phyloP scores from a whole-genome alignment of 371 early-diverging fungal genomes.

The Mortierella sp. region DNA sequence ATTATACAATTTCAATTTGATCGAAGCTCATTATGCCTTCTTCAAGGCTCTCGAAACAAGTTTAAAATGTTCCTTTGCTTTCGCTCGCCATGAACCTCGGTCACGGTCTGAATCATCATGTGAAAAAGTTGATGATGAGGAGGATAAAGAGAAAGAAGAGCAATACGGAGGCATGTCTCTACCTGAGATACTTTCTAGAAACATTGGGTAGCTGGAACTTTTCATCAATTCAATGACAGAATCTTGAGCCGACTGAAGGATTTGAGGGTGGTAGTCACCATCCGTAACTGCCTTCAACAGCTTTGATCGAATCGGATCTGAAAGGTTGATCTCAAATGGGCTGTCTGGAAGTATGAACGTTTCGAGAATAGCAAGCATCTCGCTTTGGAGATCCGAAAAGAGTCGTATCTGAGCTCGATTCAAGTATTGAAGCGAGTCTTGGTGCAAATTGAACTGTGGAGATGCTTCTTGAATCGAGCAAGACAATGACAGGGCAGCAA shows the following conservation, averaged over 20 bases:
- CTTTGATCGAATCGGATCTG: conserved; percentile 23
- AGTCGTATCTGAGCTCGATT: conserved; percentile 23
- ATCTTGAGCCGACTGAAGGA: conserved; percentile 21
- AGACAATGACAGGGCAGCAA: conserved; percentile 21
- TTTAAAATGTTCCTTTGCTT: conserved; percentile 26
- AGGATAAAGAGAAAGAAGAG: conserved; percentile 11
- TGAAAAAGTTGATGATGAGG: conserved; percentile 7
- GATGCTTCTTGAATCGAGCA: conserved; percentile 14
- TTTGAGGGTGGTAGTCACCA: conserved; percentile 41
- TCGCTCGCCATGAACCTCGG: conserved; percentile 15
- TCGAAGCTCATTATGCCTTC: conserved; percentile 2
- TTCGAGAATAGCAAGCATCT: conserved; percentile 42
- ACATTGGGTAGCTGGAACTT: conserved; percentile 35
- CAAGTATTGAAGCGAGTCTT: conserved; percentile 17
- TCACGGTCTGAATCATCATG: conserved; percentile 9
- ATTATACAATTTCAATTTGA: not conserved
- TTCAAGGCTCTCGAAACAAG: conserved; percentile 27
- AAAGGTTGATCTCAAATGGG: conserved; percentile 44
- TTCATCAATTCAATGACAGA: conserved; percentile 44
- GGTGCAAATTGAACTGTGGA: conserved; percentile 36
- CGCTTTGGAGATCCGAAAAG: conserved; percentile 37
- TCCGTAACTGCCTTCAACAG: conserved; percentile 25
- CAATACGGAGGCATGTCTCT: not conserved
- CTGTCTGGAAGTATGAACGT: conserved; percentile 30
- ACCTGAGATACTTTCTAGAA: conserved; percentile 21